Evolutionary conservation across 352 stramenopile species (phyloP), one percentile per base, ranked within the genome.

Genomic region (Pythium aphanidermatum): DNA sequence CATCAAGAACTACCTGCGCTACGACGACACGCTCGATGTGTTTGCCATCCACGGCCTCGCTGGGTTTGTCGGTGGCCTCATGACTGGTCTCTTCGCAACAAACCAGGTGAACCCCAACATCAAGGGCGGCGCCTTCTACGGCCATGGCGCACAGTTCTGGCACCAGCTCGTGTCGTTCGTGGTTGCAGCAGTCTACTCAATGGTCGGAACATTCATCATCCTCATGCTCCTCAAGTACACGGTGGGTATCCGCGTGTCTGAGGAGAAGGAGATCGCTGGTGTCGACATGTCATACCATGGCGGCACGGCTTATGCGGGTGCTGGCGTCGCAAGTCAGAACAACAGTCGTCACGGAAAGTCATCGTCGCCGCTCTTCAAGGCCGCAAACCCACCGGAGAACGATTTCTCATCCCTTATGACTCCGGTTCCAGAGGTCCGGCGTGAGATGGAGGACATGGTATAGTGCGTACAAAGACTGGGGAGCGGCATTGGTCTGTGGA

Each of bases 21-120:
- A 85, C 55, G 81, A 93, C 33, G 81, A 93, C 46, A 88, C 74
- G 5, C 61, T 93, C n/a, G 81, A 93, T 51, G 68, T 68, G 35
- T 89, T 90, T 50, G 75, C 56, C 3, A 79, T 92, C 50, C 78
- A 91, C 58, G 76, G 75, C 31, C 70, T 74, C 19, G 74, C 50
- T 21, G 81, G 81, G 6, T 66, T 86, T 35, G 63, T 68, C 11
- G 81, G 81, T 19, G 72, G 70, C 11, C 48, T 93, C 5, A 28
- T 89, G 14, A 84, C 76, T 2, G 81, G 77, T 24, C 59, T 93
- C 1, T 89, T 93, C 29, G 77, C 74, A 8, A 83, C 70, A 3
- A 55, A 53, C 10, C 36, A 81, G 2, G 65, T 79, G 23, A 82
- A 81, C 46, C 69, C 70, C n/a, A 67, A 58, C 51, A 79, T 82